Conservation (phyloP, 768 basidiomycete species). For the Termitomyces eurrhizus region DNA sequence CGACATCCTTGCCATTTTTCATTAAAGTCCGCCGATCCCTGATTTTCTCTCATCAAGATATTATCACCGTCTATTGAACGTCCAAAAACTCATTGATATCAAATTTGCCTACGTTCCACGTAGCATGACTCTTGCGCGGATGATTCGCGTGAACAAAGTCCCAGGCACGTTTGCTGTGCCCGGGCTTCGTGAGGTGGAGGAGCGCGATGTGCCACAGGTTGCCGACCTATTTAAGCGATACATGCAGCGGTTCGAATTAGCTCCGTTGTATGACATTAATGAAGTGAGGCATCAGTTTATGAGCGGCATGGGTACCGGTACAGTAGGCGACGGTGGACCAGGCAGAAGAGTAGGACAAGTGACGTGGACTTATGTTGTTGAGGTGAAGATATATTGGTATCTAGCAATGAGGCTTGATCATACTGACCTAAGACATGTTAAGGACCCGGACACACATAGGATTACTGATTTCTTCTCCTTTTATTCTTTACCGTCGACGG, state of each 20-base stretch:
- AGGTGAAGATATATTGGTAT: conserved; percentile 60
- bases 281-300: conserved; percentile 87
- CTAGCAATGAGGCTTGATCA: neutral
- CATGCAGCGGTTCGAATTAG: conserved; percentile 84
- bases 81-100: conserved; percentile 87
- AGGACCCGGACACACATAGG: conserved; percentile 79
- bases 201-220: conserved; percentile 69
- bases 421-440: neutral
- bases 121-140: conserved; percentile 85
- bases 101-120: conserved; percentile 87
- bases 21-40: neutral
- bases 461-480: conserved; percentile 98
- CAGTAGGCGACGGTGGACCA: conserved; percentile 41
- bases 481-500: conserved; percentile 92
- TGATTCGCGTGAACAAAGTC: conserved; percentile 75
- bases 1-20: conserved; percentile 4
- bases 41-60: conserved; percentile 48
- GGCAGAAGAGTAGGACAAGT: conserved; percentile 76
- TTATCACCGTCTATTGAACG: conserved; percentile 87
- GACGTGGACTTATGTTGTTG: conserved; percentile 94
- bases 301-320: conserved; percentile 72
- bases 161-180: conserved; percentile 45
- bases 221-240: conserved; percentile 69
- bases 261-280: conserved; percentile 65
- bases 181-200: conserved; percentile 87